A percentile compares a stretch with the other conserved stretches of the same genome.
Evolutionary conservation across 345 rosid species (phyloP).

Genomic region (Gynandropsis gynandra): DNA sequence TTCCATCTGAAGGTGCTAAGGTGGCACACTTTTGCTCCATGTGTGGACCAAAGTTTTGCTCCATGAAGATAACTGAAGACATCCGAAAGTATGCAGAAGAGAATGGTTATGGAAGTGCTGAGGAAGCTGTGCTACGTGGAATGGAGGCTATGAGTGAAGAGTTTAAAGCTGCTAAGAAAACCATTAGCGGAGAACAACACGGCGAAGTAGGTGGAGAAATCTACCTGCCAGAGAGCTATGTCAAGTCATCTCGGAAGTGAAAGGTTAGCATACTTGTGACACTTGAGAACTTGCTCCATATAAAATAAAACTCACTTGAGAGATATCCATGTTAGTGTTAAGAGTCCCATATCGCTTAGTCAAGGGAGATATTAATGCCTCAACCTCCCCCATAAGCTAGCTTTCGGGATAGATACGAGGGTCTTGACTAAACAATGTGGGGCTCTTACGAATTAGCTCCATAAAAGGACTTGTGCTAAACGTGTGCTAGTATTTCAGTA

Average conservation of each 20-base stretch:
- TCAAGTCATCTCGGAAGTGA: slow-evolving; percentile 45
- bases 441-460: too few relatives aligned
- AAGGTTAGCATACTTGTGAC: slow-evolving; percentile 33
- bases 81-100: slow-evolving; percentile 92
- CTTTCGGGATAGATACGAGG: too few relatives aligned
- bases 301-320: neutral
- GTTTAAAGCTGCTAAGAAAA: slow-evolving; percentile 82
- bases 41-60: slow-evolving; percentile 99
- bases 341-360: too few relatives aligned
- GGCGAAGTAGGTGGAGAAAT: slow-evolving; percentile 98
- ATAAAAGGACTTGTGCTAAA: too few relatives aligned
- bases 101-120: slow-evolving; percentile 88
- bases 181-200: slow-evolving; percentile 90
- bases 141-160: slow-evolving; percentile 97
- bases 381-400: too few relatives aligned
- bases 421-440: too few relatives aligned
- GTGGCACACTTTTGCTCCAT: slow-evolving; percentile 98
- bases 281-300: neutral
- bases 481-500: too few relatives aligned
- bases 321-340: neutral
- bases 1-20: slow-evolving; percentile 97
- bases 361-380: too few relatives aligned
- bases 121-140: slow-evolving; percentile 80
- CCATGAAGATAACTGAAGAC: slow-evolving; percentile 99
- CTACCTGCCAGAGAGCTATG: slow-evolving; percentile 63